Evolutionary conservation across 1,284 basidiomycete genomes (phyloP), one percentile per base, ranked within the genome.

Genomic region (Volvariella volvacea): DNA sequence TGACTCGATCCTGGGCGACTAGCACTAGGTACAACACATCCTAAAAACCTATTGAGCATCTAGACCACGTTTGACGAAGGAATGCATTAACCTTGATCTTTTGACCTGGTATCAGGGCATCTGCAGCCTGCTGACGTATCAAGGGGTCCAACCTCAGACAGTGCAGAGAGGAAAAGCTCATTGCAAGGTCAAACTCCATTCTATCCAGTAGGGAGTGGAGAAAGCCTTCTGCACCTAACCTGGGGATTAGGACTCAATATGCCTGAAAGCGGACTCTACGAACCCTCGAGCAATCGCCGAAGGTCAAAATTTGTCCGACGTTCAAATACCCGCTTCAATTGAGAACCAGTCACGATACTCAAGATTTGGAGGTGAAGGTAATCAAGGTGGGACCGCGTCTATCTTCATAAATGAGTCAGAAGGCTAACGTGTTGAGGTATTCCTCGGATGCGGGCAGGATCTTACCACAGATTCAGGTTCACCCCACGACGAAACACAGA

Each of bases 341-440:
- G 93, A 6, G 84, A 73, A 1, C 80, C 85, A 0, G 92, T 89
- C 25, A 98, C 81, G 20, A 97, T 82, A 51, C 89, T 93, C 39
- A 97, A 65, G 41, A 98, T 88, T 64, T 96, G 93, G 2, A 95
- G 70, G 60, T 99, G 87, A 7, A 99, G 73, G 63, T 95, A 94
- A 61, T 98, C 94, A 51, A 99, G 77, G 68, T 98, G 95, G 39
- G 83, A 80, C 39, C 93, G 81, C 51, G 89, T 84, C 93, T 96
- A 80, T 51, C 76, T 76, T 82, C 66, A 69, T 64, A 61, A n/a
- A 28, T 28, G 66, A 60, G 49, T 57, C 66, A 53, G 41, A 33
- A 39, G 21, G n/a, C 17, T 15, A 31, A 30, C 16, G 15, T 10
- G 6, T 31, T 17, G 22, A 28, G 39, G 40, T 12, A 31, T 21